Evolutionary conservation across 2,329 filamentous ascomycete genomes (phyloP).

Genomic region (Nemania bipapillata): DNA sequence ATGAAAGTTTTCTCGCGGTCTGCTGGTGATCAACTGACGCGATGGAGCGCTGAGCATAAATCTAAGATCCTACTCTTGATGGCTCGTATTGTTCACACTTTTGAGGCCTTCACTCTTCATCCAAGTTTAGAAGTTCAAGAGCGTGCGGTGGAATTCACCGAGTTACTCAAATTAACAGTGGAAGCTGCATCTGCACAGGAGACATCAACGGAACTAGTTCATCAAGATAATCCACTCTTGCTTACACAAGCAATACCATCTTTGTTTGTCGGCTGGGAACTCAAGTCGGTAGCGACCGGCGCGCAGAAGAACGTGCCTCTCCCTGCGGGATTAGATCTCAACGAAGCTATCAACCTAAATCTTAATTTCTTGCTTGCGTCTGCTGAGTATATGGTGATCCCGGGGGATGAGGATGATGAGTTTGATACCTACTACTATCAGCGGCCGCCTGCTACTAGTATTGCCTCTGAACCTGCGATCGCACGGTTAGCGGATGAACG

Average conservation of each 20-base stretch:
- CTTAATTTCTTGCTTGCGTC: slow-evolving; percentile 73
- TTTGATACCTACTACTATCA: slow-evolving; percentile 75
- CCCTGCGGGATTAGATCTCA: slow-evolving; percentile 79
- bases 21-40: slow-evolving; percentile 69
- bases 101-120: slow-evolving; percentile 82
- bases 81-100: slow-evolving; percentile 80
- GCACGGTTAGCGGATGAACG: slow-evolving; percentile 60
- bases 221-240: slow-evolving; percentile 79
- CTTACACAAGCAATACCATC: slow-evolving; percentile 91
- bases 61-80: slow-evolving; percentile 80
- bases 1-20: slow-evolving; percentile 85
- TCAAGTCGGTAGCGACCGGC: slow-evolving; percentile 86
- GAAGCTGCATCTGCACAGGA: slow-evolving; percentile 80
- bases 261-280: slow-evolving; percentile 84
- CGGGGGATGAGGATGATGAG: slow-evolving; percentile 68
- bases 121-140: slow-evolving; percentile 95
- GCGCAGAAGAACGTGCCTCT: slow-evolving; percentile 88
- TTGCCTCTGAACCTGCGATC: slow-evolving; percentile 68
- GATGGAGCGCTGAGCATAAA: slow-evolving; percentile 79
- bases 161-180: slow-evolving; percentile 84
- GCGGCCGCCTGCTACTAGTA: slow-evolving; percentile 61
- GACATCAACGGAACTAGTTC: slow-evolving; percentile 62
- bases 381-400: slow-evolving; percentile 62
- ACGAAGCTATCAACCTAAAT: slow-evolving; percentile 82
- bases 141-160: slow-evolving; percentile 88